A percentile compares a stretch with the other conserved stretches of the same genome.
Evolutionary conservation across 495 filamentous ascomycete species (phyloP).

Genomic region (Usnea hakonensis): DNA sequence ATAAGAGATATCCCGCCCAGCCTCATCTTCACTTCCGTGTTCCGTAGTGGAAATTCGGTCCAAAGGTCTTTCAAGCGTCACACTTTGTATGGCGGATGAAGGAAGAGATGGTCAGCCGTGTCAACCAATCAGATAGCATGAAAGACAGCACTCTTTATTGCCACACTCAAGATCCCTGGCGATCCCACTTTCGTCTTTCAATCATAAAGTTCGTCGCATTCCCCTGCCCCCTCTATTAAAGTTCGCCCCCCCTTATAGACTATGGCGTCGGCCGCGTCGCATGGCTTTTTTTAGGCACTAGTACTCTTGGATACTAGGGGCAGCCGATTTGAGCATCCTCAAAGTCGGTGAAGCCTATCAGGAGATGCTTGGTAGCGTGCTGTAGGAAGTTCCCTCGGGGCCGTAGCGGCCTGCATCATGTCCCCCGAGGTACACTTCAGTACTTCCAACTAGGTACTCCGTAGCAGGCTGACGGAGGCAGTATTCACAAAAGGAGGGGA

Average conservation of each 20-base stretch:
- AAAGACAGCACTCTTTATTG: background rate
- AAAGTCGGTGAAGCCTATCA: background rate
- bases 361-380: background rate
- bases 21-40: background rate
- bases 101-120: background rate
- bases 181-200: no score
- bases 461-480: no score
- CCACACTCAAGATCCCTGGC: background rate
- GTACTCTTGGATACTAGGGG: background rate
- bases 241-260: background rate
- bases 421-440: background rate
- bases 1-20: no score
- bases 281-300: background rate
- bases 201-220: background rate
- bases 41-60: background rate
- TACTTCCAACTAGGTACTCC: background rate
- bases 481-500: background rate
- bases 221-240: background rate
- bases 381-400: background rate
- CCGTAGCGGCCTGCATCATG: background rate
- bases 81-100: background rate
- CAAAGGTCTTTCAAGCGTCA: constrained; percentile 6
- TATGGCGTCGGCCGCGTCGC: background rate
- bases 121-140: background rate
- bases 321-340: background rate